phyloP scores from a whole-genome alignment of 2,329 filamentous ascomycete genomes.

The Ceratocystis lukuohia region DNA sequence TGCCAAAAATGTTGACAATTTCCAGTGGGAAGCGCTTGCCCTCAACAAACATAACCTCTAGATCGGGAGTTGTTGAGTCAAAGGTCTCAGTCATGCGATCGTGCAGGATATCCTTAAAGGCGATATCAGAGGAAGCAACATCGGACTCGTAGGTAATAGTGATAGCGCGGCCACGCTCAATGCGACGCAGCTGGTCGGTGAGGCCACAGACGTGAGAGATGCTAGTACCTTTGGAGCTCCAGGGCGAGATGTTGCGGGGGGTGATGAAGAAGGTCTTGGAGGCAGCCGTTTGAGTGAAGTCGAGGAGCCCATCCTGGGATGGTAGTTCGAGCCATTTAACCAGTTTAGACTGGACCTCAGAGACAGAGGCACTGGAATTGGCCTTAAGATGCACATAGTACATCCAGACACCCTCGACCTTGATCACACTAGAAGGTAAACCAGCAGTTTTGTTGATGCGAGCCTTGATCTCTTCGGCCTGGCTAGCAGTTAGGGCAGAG shows the following conservation, averaged over 20 bases:
- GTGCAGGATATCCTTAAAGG: constrained; percentile 59
- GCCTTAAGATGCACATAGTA: constrained; percentile 54
- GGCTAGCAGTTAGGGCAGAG: constrained; percentile 38
- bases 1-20: constrained; percentile 59
- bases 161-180: constrained; percentile 76
- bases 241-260: constrained; percentile 82
- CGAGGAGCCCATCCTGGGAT: constrained; percentile 9
- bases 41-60: constrained; percentile 68
- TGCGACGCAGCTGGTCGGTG: constrained; percentile 53
- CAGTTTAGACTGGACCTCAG: constrained; percentile 25
- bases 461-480: constrained; percentile 33
- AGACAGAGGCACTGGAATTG: constrained; percentile 17
- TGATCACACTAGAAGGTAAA: constrained; percentile 32
- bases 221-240: constrained; percentile 91
- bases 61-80: constrained; percentile 50
- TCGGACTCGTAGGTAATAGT: constrained; percentile 46
- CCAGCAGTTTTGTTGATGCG: constrained; percentile 32
- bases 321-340: constrained; percentile 21
- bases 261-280: constrained; percentile 47
- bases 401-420: constrained; percentile 41
- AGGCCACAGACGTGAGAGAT: constrained; percentile 88
- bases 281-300: constrained; percentile 17
- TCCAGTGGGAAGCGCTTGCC: constrained; percentile 48
- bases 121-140: constrained; percentile 29
- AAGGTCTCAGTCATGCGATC: constrained; percentile 95